These are phyloP conservation scores for Sporothrix pallida DNA, from an alignment of 2,329 filamentous ascomycete species.

Conservation along the genomic window DNA sequence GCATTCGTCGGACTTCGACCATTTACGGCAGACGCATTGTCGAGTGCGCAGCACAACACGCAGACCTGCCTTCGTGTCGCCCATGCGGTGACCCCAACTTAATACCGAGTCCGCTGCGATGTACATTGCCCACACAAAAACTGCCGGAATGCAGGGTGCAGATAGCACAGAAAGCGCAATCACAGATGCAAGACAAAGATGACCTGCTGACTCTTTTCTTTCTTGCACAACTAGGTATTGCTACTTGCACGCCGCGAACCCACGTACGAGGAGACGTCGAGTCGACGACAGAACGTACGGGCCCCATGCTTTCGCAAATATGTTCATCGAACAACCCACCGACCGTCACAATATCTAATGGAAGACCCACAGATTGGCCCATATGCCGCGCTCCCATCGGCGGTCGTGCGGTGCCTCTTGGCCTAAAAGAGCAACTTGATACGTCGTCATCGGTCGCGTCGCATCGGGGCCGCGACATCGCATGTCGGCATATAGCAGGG, in stretches of 20 bases:
- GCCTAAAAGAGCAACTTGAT: not conserved
- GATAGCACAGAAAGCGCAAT: too few relatives aligned
- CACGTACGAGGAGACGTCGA: too few relatives aligned
- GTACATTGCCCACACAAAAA: not conserved
- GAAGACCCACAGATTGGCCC: not conserved
- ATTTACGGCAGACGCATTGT: too few relatives aligned
- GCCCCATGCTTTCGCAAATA: not conserved
- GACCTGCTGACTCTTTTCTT: conserved; percentile 6
- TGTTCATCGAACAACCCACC: not conserved
- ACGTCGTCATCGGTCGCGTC: not conserved
- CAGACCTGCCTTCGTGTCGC: too few relatives aligned
- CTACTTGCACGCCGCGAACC: not conserved
- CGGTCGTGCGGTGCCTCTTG: not conserved
- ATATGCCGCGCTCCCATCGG: not conserved
- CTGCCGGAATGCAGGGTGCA: not conserved
- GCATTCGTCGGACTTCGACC: too few relatives aligned
- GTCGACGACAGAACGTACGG: not conserved
- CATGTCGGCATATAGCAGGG: not conserved
- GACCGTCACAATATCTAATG: too few relatives aligned
- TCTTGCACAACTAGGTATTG: not conserved
- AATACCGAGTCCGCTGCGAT: too few relatives aligned
- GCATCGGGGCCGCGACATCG: not conserved
- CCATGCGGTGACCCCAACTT: too few relatives aligned
- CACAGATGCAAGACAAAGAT: not conserved
- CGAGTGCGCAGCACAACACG: too few relatives aligned